Evolutionary conservation across 139 green algal genomes (phyloP).

Genomic region (Chlorella sp.): DNA sequence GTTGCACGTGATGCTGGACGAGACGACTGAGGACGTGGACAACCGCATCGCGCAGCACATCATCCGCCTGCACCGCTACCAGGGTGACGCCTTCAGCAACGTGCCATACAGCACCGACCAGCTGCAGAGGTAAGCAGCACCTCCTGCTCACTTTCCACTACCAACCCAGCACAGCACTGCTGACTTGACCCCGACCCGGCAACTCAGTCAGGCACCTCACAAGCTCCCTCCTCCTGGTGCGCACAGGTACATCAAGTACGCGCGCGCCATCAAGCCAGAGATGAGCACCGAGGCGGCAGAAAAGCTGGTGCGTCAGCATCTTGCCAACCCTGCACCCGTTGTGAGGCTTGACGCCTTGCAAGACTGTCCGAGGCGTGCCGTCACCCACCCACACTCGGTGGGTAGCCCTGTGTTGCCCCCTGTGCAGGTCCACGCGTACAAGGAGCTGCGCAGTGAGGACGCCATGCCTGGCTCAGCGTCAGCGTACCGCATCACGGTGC

Average conservation of each 20-base stretch:
- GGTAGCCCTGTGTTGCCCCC: too few relatives aligned
- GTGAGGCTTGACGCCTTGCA: not conserved
- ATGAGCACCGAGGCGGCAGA: conserved; percentile 23
- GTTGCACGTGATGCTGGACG: conserved; percentile 93
- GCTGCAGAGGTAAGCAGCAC: conserved; percentile 72
- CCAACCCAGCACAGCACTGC: too few relatives aligned
- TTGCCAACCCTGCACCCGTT: too few relatives aligned
- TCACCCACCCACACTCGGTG: too few relatives aligned
- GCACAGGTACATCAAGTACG: conserved; percentile 89
- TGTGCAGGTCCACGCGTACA: conserved; percentile 78
- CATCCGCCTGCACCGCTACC: conserved; percentile 56
- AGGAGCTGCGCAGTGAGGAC: conserved; percentile 79
- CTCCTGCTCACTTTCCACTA: too few relatives aligned
- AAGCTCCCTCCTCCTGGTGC: too few relatives aligned
- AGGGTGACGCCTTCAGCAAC: conserved; percentile 26
- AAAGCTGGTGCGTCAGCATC: conserved; percentile 15
- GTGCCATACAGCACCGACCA: conserved; percentile 77
- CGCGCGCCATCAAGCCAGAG: conserved; percentile 76
- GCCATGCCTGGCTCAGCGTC: conserved; percentile 68
- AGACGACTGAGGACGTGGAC: conserved; percentile 74
- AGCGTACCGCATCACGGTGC: conserved; percentile 87
- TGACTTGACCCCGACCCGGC: too few relatives aligned
- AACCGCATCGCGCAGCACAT: conserved; percentile 78
- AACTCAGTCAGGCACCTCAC: too few relatives aligned
- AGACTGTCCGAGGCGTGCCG: not conserved